Evolutionary conservation across 805 yeast species (phyloP), one percentile per base, ranked within the genome.

Genomic region (Saccharomycopsis sp.): DNA sequence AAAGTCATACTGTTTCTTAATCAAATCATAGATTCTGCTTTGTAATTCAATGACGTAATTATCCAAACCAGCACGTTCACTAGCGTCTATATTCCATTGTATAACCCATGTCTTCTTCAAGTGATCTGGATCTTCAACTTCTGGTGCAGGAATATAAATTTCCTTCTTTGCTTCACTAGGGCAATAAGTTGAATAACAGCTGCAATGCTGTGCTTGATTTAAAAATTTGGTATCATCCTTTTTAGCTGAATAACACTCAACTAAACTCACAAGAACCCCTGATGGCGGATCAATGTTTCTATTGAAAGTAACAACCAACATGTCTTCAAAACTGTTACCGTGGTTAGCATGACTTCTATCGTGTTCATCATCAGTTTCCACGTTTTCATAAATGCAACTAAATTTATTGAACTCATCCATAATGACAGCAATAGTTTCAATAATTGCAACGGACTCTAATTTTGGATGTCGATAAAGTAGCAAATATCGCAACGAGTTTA

Each of bases 11-110:
- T 49, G 50, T 22, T 45, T 45, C 16, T 35, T 38, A 17, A 49
- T 42, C 38, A 49, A 38, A 27, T 49, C 52, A 35, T 39, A 49
- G 4, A 43, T 42, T 36, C 50, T 34, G 24, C 50, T 45, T 29
- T 49, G 52, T n/a, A 38, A 23, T 21, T 35, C 47, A 20, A 45
- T 33, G 11, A 33, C 45, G 5, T 39, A 14, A 11, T 28, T 32
- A 17, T 47, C 41, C 3, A 45, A 11, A 6, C 28, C 14, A 2
- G 24, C 28, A 5, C 41, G 16, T 28, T 42, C 50, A 3, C 23
- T 19, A 2, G 37, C 43, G 13, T 35, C 27, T 4, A 49, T 35
- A 6, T 31, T 24, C 52, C 52, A 49, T 7, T 49, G 40, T 11
- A 34, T 19, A 8, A 38, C 32, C 52, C 52, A 49, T 7, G 32